Percentiles rank a stretch among this genome's conserved stretches.
Evolutionary conservation across 2,329 filamentous ascomycete species (phyloP).

Genomic region (Penicillium vulpinum): DNA sequence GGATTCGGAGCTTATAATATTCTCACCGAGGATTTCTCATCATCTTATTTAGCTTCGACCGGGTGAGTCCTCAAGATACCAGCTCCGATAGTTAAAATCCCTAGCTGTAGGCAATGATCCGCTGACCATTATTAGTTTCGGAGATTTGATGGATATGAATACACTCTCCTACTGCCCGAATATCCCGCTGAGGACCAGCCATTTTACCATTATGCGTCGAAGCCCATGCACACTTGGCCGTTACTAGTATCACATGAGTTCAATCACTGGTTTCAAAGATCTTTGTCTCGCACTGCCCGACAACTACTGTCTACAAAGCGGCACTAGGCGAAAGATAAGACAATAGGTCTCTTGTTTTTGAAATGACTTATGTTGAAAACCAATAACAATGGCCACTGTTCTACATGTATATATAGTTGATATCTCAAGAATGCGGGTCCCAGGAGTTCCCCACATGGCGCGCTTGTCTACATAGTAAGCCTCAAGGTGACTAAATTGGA

Average conservation of each 20-base stretch:
- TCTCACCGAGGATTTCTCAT: background rate
- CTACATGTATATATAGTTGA: background rate
- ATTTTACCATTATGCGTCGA: too few relatives aligned
- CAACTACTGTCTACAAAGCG: background rate
- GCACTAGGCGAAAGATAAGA: background rate
- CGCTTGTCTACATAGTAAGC: background rate
- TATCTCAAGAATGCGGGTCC: background rate
- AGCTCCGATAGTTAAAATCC: too few relatives aligned
- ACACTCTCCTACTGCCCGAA: too few relatives aligned
- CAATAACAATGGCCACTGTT: background rate
- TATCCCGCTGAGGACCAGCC: too few relatives aligned
- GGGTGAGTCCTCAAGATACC: background rate
- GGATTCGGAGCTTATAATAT: background rate
- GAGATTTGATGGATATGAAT: too few relatives aligned
- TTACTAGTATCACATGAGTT: background rate
- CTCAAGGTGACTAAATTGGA: background rate
- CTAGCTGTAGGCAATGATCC: too few relatives aligned
- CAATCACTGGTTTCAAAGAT: background rate
- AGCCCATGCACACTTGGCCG: too few relatives aligned
- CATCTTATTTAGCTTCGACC: background rate
- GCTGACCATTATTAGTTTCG: too few relatives aligned
- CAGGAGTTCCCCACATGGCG: background rate
- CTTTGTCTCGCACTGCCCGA: background rate
- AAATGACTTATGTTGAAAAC: background rate
- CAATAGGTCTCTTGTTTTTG: too few relatives aligned